Percentiles rank a stretch among this genome's conserved stretches.
These are phyloP conservation scores for Sequoia sempervirens DNA, from an alignment of 75 land plant genomes.

Conservation along the genomic window DNA sequence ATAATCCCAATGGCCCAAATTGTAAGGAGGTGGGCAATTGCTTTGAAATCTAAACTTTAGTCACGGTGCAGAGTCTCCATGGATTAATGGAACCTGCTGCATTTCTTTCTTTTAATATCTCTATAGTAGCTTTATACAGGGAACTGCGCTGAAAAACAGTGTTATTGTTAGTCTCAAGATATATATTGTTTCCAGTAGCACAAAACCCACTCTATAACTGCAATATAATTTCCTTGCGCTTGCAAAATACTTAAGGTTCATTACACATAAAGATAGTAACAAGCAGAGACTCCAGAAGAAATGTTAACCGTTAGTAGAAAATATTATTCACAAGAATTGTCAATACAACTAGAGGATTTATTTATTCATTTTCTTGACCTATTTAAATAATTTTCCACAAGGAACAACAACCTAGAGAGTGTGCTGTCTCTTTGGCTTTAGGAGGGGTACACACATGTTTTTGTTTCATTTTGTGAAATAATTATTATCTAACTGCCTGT, in stretches of 20 bases:
- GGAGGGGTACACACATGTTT: too few species aligned
- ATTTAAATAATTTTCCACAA: too few species aligned
- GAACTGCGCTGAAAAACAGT: constrained; percentile 32
- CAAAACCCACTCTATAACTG: neutral
- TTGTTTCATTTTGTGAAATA: too few species aligned
- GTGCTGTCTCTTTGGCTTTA: too few species aligned
- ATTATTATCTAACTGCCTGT: too few species aligned
- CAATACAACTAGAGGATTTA: neutral
- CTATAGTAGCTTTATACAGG: constrained; percentile 42
- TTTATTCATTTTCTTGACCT: neutral
- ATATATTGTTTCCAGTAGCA: neutral
- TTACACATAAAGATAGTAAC: too few species aligned
- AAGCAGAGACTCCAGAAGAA: too few species aligned
- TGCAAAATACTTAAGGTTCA: too few species aligned
- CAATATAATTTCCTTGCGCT: neutral
- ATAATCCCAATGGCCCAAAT: constrained; percentile 60
- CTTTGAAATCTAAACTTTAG: constrained; percentile 74
- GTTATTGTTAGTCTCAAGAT: neutral
- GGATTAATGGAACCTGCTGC: constrained; percentile 3
- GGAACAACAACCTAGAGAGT: too few species aligned
- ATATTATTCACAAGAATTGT: neutral
- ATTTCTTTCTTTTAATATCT: neutral
- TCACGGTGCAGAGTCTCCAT: constrained; percentile 63
- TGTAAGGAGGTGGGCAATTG: constrained; percentile 43
- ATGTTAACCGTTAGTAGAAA: too few species aligned